These are phyloP conservation scores for Naegleria lovaniensis DNA, from an alignment of 208 protist genomes.

Conservation along the genomic window DNA sequence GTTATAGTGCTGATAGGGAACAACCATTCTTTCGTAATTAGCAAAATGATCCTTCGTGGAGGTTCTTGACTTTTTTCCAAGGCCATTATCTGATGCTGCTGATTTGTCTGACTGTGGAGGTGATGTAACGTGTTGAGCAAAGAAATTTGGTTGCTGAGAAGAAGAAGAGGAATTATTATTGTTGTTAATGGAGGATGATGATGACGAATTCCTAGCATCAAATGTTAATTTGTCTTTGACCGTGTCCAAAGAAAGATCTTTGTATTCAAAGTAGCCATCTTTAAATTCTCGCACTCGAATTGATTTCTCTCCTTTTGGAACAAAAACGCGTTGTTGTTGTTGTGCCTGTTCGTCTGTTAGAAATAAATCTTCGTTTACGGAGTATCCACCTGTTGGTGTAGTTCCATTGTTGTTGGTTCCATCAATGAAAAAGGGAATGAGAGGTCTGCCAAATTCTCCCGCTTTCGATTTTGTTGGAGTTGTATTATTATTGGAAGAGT, in stretches of 20 bases:
- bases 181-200: background rate
- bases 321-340: background rate
- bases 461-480: background rate
- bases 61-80: background rate
- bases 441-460: background rate
- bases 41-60: background rate
- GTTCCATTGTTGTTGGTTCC: background rate
- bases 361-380: background rate
- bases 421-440: background rate
- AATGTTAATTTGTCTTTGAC: background rate
- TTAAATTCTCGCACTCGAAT: conserved; percentile 21
- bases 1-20: background rate
- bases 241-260: background rate
- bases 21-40: background rate
- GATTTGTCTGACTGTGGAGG: background rate
- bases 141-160: background rate
- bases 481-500: background rate
- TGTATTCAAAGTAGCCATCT: conserved; percentile 28
- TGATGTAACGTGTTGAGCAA: background rate
- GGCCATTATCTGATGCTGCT: background rate
- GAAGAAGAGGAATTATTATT: background rate
- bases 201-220: background rate
- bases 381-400: background rate
- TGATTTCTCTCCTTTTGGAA: conserved; percentile 13
- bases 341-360: background rate